Evolutionary conservation across 169 alveolate species (phyloP).

Genomic region (Plasmodium vinckei): DNA sequence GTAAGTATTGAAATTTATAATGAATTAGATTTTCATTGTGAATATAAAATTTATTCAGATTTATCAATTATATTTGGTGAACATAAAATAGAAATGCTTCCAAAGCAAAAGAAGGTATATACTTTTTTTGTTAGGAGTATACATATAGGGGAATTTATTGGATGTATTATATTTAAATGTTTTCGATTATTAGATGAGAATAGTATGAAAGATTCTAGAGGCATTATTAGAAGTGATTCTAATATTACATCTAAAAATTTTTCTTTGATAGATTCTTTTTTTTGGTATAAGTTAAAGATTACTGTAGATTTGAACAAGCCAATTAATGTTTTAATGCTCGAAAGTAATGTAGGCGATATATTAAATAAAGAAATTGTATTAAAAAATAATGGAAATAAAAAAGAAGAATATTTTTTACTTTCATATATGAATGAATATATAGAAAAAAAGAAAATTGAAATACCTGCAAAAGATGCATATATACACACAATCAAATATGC

Average conservation of each 20-base stretch:
- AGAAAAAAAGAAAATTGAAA: slow-evolving; percentile 48
- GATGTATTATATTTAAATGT: slow-evolving; percentile 55
- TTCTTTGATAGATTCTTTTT: slow-evolving; percentile 22
- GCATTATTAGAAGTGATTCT: not conserved
- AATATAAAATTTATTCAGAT: slow-evolving; percentile 63
- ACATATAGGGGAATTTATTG: slow-evolving; percentile 71
- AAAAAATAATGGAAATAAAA: slow-evolving; percentile 49
- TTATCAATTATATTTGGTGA: slow-evolving; percentile 44
- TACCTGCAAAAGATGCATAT: slow-evolving; percentile 29
- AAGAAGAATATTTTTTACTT: slow-evolving; percentile 49
- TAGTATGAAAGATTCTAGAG: not conserved
- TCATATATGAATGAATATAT: slow-evolving; percentile 65
- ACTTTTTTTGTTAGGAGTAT: slow-evolving; percentile 49
- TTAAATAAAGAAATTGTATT: slow-evolving; percentile 51
- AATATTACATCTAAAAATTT: not conserved
- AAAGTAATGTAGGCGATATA: slow-evolving; percentile 46
- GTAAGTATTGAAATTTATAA: slow-evolving; percentile 42
- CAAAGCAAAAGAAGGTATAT: slow-evolving; percentile 37
- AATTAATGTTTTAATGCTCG: slow-evolving; percentile 36
- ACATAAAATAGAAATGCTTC: slow-evolving; percentile 51
- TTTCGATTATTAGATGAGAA: not conserved
- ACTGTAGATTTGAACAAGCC: slow-evolving; percentile 49
- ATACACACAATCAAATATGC: slow-evolving; percentile 32
- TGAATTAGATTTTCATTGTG: slow-evolving; percentile 43
- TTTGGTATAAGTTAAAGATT: slow-evolving; percentile 51